phyloP scores from a whole-genome alignment of 352 stramenopile genomes.

The Pythium angustatum region DNA sequence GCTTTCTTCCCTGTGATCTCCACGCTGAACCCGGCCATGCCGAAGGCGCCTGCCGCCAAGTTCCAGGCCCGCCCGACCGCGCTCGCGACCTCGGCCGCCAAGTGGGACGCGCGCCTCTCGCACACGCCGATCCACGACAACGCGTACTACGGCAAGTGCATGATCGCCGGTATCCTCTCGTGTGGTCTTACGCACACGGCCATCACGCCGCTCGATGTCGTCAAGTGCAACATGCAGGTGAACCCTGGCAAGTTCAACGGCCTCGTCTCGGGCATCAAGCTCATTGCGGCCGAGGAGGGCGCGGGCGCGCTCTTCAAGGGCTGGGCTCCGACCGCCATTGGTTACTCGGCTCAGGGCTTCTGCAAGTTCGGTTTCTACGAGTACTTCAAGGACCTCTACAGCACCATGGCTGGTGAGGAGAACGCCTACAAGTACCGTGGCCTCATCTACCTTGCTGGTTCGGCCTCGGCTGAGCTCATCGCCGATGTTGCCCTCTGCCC shows the following conservation, averaged over 20 bases:
- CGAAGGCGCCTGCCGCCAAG: slow-evolving; percentile 42
- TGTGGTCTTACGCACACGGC: slow-evolving; percentile 93
- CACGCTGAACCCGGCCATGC: slow-evolving; percentile 58
- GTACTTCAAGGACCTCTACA: slow-evolving; percentile 96
- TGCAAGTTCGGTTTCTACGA: slow-evolving; percentile 96
- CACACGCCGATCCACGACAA: slow-evolving; percentile 85
- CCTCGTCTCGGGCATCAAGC: slow-evolving; percentile 79
- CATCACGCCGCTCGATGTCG: slow-evolving; percentile 92
- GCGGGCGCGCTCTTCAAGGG: slow-evolving; percentile 86
- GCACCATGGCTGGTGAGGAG: slow-evolving; percentile 88
- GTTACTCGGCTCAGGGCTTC: slow-evolving; percentile 90
- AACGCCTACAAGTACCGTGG: slow-evolving; percentile 93
- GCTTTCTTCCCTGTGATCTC: slow-evolving; percentile 81
- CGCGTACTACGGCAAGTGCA: slow-evolving; percentile 94
- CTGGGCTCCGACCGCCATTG: slow-evolving; percentile 90
- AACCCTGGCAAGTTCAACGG: slow-evolving; percentile 86
- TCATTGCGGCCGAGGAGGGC: slow-evolving; percentile 88
- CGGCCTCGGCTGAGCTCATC: slow-evolving; percentile 93
- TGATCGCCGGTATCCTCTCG: slow-evolving; percentile 91
- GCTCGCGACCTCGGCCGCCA: slow-evolving; percentile 75
- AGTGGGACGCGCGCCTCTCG: slow-evolving; percentile 82
- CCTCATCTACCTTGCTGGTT: slow-evolving; percentile 91
- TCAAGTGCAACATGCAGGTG: slow-evolving; percentile 96
- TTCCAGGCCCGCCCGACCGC: slow-evolving; percentile 47
- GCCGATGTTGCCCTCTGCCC: slow-evolving; percentile 93